Evolutionary conservation across 129 eudicot genomes (phyloP).

Genomic region (Scalesia atractyloides): DNA sequence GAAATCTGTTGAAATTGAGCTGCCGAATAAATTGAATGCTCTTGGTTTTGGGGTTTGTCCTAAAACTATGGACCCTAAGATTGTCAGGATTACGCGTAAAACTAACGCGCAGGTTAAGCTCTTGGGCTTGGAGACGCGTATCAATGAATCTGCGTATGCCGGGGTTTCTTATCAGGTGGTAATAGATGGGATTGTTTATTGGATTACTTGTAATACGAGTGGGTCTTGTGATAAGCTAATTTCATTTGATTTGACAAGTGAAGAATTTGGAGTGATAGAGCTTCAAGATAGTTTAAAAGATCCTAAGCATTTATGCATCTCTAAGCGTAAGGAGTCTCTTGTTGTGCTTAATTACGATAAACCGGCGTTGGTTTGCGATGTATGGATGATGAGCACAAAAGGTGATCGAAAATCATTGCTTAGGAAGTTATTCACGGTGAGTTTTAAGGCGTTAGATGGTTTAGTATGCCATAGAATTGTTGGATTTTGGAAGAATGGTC

Average conservation of each 20-base stretch:
- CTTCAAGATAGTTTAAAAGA: background rate
- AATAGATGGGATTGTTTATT: background rate
- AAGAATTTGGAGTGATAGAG: background rate
- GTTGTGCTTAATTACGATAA: background rate
- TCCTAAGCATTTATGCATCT: background rate
- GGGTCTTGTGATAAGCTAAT: background rate
- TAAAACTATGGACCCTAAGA: background rate
- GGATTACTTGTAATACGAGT: background rate
- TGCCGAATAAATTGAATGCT: background rate
- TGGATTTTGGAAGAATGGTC: background rate
- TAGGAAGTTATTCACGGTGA: background rate
- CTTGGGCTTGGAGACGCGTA: background rate
- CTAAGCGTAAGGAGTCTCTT: background rate
- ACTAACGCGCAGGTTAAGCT: background rate
- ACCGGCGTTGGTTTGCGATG: too few relatives aligned
- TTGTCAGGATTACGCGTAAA: background rate
- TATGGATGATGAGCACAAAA: too few relatives aligned
- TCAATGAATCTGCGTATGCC: background rate
- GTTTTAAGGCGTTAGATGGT: background rate
- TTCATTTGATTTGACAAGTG: constrained; percentile 4
- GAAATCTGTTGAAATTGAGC: background rate
- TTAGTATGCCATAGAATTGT: background rate
- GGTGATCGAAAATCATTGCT: too few relatives aligned
- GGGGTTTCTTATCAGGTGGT: too few relatives aligned
- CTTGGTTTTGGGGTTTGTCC: background rate